Evolutionary conservation across 805 yeast genomes (phyloP).

Genomic region (Yarrowia phangngaensis): DNA sequence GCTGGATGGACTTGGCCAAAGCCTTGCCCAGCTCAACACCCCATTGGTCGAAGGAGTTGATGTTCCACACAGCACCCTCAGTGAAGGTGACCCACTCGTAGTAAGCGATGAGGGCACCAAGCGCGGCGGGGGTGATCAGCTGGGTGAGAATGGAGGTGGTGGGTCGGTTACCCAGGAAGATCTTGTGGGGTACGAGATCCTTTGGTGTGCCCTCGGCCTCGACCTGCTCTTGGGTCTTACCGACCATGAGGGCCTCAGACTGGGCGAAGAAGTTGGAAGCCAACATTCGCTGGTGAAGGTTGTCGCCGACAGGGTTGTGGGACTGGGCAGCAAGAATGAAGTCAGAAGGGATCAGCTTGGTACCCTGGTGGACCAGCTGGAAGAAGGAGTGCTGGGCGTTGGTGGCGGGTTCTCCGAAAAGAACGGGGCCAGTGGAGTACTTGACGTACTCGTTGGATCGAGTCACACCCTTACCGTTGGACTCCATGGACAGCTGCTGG

Average conservation of each 20-base stretch:
- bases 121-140: slow-evolving; percentile 91
- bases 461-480: slow-evolving; percentile 96
- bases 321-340: slow-evolving; percentile 96
- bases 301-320: slow-evolving; percentile 92
- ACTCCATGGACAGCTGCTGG: slow-evolving; percentile 98
- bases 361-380: slow-evolving; percentile 99
- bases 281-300: slow-evolving; percentile 94
- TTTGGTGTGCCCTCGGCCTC: slow-evolving; percentile 86
- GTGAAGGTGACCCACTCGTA: slow-evolving; percentile 96
- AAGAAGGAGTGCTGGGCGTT: slow-evolving; percentile 99
- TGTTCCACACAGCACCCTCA: slow-evolving; percentile 99
- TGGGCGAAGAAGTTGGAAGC: slow-evolving; percentile 99
- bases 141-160: slow-evolving; percentile 95
- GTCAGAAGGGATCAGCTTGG: slow-evolving; percentile 94
- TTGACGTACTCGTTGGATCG: slow-evolving; percentile 86
- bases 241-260: slow-evolving; percentile 95
- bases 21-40: slow-evolving; percentile 99
- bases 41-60: slow-evolving; percentile 99
- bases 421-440: slow-evolving; percentile 92
- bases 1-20: slow-evolving; percentile 91
- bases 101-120: slow-evolving; percentile 95
- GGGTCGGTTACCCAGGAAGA: slow-evolving; percentile 97
- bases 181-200: slow-evolving; percentile 87
- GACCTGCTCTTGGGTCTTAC: slow-evolving; percentile 75
- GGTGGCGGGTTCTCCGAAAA: slow-evolving; percentile 98